Evolutionary conservation across 2,329 filamentous ascomycete species (phyloP), one percentile per base, ranked within the genome.

Genomic region (Claviceps digitariae): DNA sequence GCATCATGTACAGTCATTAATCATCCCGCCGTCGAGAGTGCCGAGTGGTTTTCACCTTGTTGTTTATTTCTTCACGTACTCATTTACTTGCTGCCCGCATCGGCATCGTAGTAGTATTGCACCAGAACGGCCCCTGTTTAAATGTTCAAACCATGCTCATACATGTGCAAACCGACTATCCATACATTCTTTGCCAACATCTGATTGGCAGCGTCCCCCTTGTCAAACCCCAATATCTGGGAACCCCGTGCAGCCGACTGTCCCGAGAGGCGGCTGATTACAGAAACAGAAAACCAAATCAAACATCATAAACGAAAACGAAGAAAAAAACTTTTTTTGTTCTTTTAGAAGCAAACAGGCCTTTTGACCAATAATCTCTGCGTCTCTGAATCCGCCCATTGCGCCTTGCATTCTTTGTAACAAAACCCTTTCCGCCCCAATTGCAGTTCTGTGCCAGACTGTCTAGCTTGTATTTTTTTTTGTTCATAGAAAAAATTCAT

Each of bases 401-500:
- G 27, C 29, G 50, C 48, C 50, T 46, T 48, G 34, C 52, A 54
- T 47, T 51, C 52, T 54, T 46, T 21, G 52, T 46, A 50, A 46
- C 43, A 48, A 48, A 43, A 31, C 15, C 9, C 45, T 5, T 5
- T n/a, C n/a, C 9, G 31, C 45, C 15, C 17, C 21, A 54, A 57
- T 36, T 54, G 54, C 54, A 52, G 50, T 49, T 25, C 55, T 55
- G 50, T 53, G 57, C 55, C 50, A 27, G 40, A n/a, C 20, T 34
- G 20, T 2, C 40, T 23, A 34, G 43, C 10, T 15, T 15, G n/a
- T 13, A 6, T n/a, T 50, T 51, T 21, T 48, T 51, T 53, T 34
- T 43, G 4, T 43, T 17, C 29, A 6, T 44, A 23, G 44, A 53
- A 4, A 59, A 65, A 29, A 29, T 29, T 27, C 63, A 60, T 65